Evolutionary conservation across 2,329 filamentous ascomycete species (phyloP).

Genomic region (Colletotrichum kahawae): DNA sequence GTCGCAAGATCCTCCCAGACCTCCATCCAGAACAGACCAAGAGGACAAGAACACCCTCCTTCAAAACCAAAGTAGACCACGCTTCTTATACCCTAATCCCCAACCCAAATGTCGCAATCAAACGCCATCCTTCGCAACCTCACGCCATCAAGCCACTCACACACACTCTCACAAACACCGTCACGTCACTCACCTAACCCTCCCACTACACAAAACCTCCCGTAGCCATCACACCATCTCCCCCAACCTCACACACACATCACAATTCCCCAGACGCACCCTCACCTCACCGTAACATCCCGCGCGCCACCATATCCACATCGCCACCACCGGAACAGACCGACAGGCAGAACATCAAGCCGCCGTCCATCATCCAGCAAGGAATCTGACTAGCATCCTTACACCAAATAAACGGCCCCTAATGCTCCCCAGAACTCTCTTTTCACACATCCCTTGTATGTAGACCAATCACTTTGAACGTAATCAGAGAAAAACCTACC

Average conservation of each 20-base stretch:
- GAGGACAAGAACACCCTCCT: not conserved
- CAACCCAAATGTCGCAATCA: not conserved
- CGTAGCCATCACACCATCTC: not conserved
- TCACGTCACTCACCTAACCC: not conserved
- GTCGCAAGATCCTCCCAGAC: too few species aligned
- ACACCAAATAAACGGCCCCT: not conserved
- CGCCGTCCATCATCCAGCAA: not conserved
- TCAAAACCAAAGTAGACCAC: not conserved
- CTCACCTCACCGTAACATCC: not conserved
- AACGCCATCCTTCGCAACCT: not conserved
- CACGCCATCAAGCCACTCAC: not conserved
- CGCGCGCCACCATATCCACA: not conserved
- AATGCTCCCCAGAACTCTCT: slow-evolving; percentile 1
- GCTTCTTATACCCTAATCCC: not conserved
- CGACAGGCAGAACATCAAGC: not conserved
- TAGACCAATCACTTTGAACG: not conserved
- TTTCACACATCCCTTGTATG: not conserved
- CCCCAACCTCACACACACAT: not conserved
- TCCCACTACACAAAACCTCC: too few species aligned
- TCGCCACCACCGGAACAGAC: not conserved
- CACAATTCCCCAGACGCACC: not conserved
- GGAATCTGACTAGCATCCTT: not conserved
- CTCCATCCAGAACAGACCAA: too few species aligned
- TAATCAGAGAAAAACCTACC: not conserved
- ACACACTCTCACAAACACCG: not conserved